Percentiles rank a stretch among this genome's conserved stretches.
These are phyloP conservation scores for Entamoeba histolytica DNA, from an alignment of 208 protist species.

Conservation along the genomic window DNA sequence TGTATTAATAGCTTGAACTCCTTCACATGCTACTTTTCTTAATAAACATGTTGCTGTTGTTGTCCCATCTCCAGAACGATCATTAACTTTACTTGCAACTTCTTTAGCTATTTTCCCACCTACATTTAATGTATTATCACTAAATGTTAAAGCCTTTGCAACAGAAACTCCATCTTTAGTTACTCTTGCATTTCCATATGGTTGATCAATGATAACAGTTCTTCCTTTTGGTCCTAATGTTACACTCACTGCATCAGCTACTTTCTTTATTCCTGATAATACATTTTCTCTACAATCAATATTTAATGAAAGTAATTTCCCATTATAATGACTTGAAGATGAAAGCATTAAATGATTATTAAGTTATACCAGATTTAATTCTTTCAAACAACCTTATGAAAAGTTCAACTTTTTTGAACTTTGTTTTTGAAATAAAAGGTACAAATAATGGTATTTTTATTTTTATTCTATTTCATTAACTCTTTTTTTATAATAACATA, in stretches of 20 bases:
- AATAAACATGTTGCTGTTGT: slow-evolving; percentile 95
- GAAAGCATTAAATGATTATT: background rate
- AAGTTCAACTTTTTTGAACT: background rate
- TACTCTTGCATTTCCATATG: slow-evolving; percentile 86
- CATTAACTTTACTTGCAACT: slow-evolving; percentile 85
- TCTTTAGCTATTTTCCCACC: slow-evolving; percentile 79
- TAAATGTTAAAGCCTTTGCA: slow-evolving; percentile 91
- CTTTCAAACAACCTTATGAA: background rate
- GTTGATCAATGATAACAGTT: slow-evolving; percentile 91
- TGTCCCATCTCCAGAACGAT: slow-evolving; percentile 63
- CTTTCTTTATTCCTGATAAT: background rate
- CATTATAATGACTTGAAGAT: background rate
- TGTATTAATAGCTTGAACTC: slow-evolving; percentile 72
- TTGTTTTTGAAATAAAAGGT: background rate
- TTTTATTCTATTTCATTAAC: no score
- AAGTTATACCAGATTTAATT: background rate
- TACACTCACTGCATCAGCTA: background rate
- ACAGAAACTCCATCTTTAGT: slow-evolving; percentile 99
- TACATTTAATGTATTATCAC: slow-evolving; percentile 45
- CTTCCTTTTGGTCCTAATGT: slow-evolving; percentile 51
- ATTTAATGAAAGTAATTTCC: background rate
- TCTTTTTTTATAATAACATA: no score
- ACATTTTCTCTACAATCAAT: background rate
- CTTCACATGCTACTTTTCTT: slow-evolving; percentile 82
- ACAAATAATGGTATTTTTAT: no score